Evolutionary conservation across 768 basidiomycete genomes (phyloP), one percentile per base, ranked within the genome.

Genomic region (Boletus sp.): DNA sequence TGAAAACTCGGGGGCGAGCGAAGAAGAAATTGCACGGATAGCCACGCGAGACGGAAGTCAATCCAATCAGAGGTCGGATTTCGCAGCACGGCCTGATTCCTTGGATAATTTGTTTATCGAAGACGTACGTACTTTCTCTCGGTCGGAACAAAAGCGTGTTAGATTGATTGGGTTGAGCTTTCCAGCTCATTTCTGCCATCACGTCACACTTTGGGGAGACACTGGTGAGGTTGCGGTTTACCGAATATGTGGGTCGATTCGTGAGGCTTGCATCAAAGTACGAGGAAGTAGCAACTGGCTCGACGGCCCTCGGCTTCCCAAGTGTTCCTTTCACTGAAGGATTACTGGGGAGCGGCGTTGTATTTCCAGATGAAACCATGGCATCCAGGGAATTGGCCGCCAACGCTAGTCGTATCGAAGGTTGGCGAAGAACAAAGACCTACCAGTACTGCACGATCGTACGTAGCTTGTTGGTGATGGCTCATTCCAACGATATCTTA

Each of bases 201-300:
- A 82, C 87, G n/a, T 85, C 88, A 49, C 96, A 97, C 63, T 94
- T 88, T 65, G 93, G 95, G 29, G 97, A 98, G 72, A 77, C 83
- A 38, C 76, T 91, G 56, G 91, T 99, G 9, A 87, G 95, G 10
- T 80, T 87, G 62, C 83, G 93, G 27, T 94, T 98, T 66, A 83
- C 87, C 13, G 96, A 98, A 66, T 98, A 96, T 67, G 84, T 90
- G 1, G 70, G 72, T 39, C 84, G 95, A 2, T 98, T 99, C 68
- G 85, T 97, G 33, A 82, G 93, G 21, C 75, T 98, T 33, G 90
- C 96, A 3, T 87, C 94, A 13, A 82, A 89, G 41, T 96, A 94
- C 64, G 97, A 98, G 65, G 95, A 97, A 64, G 82, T 85, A n/a
- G 79, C 78, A 2, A 64, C 72, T 17, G 92, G 92, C 0, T 69